Percentiles rank a stretch among this genome's conserved stretches.
phyloP scores from a whole-genome alignment of 306 rosid species.

The Vachellia collinsii region DNA sequence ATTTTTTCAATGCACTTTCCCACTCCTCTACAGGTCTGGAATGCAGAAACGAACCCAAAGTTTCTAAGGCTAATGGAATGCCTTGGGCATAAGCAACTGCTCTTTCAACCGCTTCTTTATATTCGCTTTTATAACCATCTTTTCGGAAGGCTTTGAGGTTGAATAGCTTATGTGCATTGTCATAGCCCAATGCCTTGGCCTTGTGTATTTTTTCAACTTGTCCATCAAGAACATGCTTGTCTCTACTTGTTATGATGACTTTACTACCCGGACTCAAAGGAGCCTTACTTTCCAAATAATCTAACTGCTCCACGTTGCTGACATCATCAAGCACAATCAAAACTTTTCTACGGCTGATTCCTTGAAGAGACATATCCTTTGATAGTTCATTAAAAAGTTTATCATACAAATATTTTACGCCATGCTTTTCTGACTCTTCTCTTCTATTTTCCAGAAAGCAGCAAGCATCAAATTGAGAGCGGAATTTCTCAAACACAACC shows the following conservation, averaged over 20 bases:
- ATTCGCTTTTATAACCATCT: background rate
- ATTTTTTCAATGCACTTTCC: background rate
- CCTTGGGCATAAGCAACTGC: conserved; percentile 17
- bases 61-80: conserved; percentile 16
- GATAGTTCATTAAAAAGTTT: no score
- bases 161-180: background rate
- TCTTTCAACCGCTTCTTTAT: background rate
- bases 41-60: conserved; percentile 24
- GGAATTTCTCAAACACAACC: background rate
- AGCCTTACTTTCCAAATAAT: background rate
- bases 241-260: conserved; percentile 27
- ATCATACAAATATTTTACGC: no score
- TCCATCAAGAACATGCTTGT: background rate
- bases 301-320: background rate
- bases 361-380: no score
- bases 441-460: no score
- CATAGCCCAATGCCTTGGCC: background rate
- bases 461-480: background rate
- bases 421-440: no score
- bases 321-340: background rate
- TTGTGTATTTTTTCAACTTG: background rate
- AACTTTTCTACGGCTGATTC: background rate
- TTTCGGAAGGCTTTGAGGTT: conserved; percentile 7
- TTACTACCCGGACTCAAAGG: background rate
- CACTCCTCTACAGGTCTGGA: conserved; percentile 3